Evolutionary conservation across 768 basidiomycete species (phyloP).

Genomic region (Cystofilobasidium capitatum): DNA sequence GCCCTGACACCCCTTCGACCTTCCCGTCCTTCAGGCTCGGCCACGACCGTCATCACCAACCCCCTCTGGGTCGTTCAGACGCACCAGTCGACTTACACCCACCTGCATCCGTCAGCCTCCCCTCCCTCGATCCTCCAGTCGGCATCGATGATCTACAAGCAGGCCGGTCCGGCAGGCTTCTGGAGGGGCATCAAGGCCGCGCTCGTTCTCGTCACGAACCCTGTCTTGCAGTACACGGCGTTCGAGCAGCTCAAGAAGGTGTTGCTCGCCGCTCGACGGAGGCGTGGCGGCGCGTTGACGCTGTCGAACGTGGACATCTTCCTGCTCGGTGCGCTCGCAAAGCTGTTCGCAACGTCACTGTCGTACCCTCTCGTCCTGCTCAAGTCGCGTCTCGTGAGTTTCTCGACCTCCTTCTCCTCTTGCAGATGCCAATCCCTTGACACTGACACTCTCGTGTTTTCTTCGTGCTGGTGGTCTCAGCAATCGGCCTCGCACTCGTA

Average conservation of each 20-base stretch:
- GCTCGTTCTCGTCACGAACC: conserved; percentile 86
- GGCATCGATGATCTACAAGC: conserved; percentile 56
- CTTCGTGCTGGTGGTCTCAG: conserved; percentile 44
- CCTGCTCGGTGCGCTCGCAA: conserved; percentile 84
- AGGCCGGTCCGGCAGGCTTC: conserved; percentile 69
- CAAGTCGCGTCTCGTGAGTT: conserved; percentile 38
- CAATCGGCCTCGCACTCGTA: conserved; percentile 59
- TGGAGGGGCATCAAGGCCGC: conserved; percentile 91
- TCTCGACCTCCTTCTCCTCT: background rate
- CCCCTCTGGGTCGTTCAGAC: conserved; percentile 83
- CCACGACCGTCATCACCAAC: conserved; percentile 79
- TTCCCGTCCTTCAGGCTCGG: conserved; percentile 51
- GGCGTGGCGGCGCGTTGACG: conserved; percentile 37
- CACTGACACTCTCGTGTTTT: background rate
- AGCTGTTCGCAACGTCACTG: conserved; percentile 53
- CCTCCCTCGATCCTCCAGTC: conserved; percentile 56
- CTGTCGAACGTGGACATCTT: conserved; percentile 86
- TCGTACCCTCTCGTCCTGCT: conserved; percentile 66
- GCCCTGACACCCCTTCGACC: background rate
- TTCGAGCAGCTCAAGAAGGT: conserved; percentile 92
- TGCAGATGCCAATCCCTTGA: background rate
- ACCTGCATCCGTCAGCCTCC: conserved; percentile 13
- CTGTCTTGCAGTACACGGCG: conserved; percentile 87
- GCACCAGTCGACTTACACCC: conserved; percentile 22
- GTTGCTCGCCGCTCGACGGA: conserved; percentile 54